Percentiles rank a stretch among this genome's conserved stretches.
phyloP scores from a whole-genome alignment of 2,329 filamentous ascomycete species.

The Allantophomopsis lycopodina region DNA sequence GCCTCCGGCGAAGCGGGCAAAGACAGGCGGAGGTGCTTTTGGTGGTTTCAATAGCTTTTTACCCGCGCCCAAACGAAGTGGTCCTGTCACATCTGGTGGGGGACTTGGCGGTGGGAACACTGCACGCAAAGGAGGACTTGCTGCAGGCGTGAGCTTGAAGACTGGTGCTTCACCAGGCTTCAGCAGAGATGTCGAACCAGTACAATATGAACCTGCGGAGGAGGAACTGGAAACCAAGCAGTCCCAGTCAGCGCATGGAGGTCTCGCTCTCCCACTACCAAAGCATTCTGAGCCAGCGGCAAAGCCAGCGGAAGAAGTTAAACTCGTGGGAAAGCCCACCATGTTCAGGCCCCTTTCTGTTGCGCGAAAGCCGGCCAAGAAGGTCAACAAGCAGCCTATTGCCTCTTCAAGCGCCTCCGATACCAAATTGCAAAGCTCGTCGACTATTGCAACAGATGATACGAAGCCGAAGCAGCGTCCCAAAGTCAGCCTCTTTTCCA shows the following conservation, averaged over 20 bases:
- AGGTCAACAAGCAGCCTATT: constrained; percentile 29
- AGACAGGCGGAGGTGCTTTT: constrained; percentile 49
- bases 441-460: constrained; percentile 10
- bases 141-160: constrained; percentile 57
- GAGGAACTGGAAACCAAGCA: constrained; percentile 8
- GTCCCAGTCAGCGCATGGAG: constrained; percentile 10
- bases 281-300: constrained; percentile 27
- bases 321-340: constrained; percentile 63
- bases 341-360: constrained; percentile 88
- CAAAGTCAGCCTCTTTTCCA: constrained; percentile 58
- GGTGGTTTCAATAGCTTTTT: constrained; percentile 77
- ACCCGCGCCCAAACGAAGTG: constrained; percentile 61
- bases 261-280: constrained; percentile 10
- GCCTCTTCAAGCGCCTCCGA: constrained; percentile 11
- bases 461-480: constrained; percentile 29
- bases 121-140: constrained; percentile 13
- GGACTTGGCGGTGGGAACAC: constrained; percentile 16
- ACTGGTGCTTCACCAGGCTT: constrained; percentile 78
- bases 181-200: constrained; percentile 34
- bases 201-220: constrained; percentile 5
- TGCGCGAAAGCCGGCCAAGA: constrained; percentile 58
- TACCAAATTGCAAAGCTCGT: constrained; percentile 5
- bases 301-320: constrained; percentile 45
- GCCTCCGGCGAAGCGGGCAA: constrained; percentile 59
- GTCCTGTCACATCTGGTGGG: constrained; percentile 24